Evolutionary conservation across 2,329 filamentous ascomycete genomes (phyloP), one percentile per base, ranked within the genome.

Genomic region (Phialocephala subalpina): DNA sequence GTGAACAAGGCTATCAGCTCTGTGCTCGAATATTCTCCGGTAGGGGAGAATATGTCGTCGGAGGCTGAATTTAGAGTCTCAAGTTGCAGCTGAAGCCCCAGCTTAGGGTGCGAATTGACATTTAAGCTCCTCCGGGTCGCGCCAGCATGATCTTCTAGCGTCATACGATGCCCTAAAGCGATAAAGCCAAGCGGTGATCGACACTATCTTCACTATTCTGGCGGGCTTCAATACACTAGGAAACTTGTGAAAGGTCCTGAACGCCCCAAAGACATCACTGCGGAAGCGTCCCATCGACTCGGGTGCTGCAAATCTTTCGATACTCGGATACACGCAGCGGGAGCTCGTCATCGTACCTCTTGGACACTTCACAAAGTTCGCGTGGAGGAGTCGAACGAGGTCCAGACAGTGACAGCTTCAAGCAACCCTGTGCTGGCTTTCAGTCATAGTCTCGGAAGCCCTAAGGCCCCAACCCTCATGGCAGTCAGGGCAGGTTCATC

Each of bases 61-160:
- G 64, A 63, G 49, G 55, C 53, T 58, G 56, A 27, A 20, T 33
- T 55, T 45, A 52, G 53, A 33, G 18, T 40, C 11, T 33, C 40
- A 25, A 33, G 12, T 52, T 36, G 42, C 11, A 33, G 25, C 45
- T 66, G 59, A 35, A 57, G 22, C n/a, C 22, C 22, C 35, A 20
- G 20, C 49, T 49, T 58, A 33, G 58, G 58, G 62, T 27, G 47
- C 14, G 27, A 64, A 58, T 63, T 65, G 64, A 64, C 62, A 33
- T 67, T 65, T 60, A 69, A 67, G 67, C 62, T 68, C 57, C 60
- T 64, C 58, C 65, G 20, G 58, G 38, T 18, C 61, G 60, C 57
- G 60, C 61, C 66, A 62, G 62, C 45, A 57, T 63, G 14, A 14
- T 33, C 27, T 53, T 66, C 57, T 68, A 66, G 66, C 63, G 61